Evolutionary conservation across 2,329 filamentous ascomycete genomes (phyloP).

Genomic region (Diaporthe sp.): DNA sequence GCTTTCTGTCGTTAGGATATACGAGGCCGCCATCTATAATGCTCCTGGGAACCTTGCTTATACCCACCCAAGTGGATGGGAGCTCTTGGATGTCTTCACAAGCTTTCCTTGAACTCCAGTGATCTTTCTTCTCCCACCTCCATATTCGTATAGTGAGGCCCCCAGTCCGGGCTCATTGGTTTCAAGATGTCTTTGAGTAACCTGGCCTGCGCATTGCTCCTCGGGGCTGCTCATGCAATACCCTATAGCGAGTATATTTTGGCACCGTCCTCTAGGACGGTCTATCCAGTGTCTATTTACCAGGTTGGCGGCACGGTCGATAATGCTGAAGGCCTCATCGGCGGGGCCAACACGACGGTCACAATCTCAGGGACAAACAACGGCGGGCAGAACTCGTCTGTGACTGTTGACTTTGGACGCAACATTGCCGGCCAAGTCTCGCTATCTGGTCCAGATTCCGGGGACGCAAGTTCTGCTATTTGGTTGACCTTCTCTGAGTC

Average conservation of each 20-base stretch:
- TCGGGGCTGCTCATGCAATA: constrained; percentile 6
- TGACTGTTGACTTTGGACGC: constrained; percentile 55
- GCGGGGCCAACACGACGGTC: constrained; percentile 40
- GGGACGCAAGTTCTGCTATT: constrained; percentile 49
- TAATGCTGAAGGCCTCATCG: constrained; percentile 44
- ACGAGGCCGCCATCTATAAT: background rate
- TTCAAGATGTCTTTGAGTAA: constrained; percentile 19
- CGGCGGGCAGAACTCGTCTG: constrained; percentile 47
- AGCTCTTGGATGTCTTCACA: background rate
- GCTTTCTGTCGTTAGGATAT: background rate
- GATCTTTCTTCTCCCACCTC: background rate
- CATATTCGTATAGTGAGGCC: background rate
- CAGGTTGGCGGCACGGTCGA: constrained; percentile 42
- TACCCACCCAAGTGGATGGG: background rate
- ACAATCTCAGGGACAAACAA: constrained; percentile 22
- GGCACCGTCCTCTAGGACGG: constrained; percentile 42
- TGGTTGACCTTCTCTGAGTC: constrained; percentile 57
- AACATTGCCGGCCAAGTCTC: constrained; percentile 56
- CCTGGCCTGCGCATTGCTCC: constrained; percentile 2
- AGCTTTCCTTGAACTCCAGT: background rate
- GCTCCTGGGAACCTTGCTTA: background rate
- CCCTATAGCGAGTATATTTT: constrained; percentile 44
- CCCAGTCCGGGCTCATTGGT: background rate
- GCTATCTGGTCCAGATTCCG: constrained; percentile 47
- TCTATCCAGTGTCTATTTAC: constrained; percentile 41